These are phyloP conservation scores for Nemania bipapillata DNA, from an alignment of 2,329 filamentous ascomycete genomes.

Conservation along the genomic window DNA sequence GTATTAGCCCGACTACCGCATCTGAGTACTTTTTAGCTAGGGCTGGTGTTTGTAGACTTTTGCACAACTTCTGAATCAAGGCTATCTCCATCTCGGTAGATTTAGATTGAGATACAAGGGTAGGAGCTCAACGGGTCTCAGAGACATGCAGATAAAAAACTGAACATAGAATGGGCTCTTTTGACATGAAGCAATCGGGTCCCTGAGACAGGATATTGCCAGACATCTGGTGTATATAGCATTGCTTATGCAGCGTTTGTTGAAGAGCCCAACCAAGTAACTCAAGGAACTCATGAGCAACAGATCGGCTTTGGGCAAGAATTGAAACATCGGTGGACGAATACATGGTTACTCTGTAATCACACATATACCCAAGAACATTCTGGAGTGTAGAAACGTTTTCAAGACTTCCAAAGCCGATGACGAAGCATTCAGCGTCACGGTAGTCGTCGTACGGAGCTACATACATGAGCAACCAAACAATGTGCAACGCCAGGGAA, in stretches of 20 bases:
- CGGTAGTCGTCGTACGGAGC: constrained; percentile 39
- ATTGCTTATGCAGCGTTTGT: constrained; percentile 43
- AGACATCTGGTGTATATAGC: constrained; percentile 36
- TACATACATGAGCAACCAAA: constrained; percentile 37
- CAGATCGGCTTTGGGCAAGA: constrained; percentile 20
- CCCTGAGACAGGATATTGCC: constrained; percentile 38
- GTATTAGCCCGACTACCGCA: constrained; percentile 43
- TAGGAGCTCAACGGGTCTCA: constrained; percentile 30
- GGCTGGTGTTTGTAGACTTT: constrained; percentile 42
- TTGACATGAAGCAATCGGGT: constrained; percentile 43
- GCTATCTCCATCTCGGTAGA: constrained; percentile 37
- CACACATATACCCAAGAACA: constrained; percentile 29
- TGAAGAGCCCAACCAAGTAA: constrained; percentile 22
- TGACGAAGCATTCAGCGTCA: constrained; percentile 30
- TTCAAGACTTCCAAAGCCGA: constrained; percentile 15
- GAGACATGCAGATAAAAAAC: constrained; percentile 43
- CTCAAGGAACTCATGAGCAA: not conserved
- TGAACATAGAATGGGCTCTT: constrained; percentile 16
- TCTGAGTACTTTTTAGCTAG: constrained; percentile 45
- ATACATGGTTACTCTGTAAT: constrained; percentile 34
- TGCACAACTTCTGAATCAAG: constrained; percentile 44
- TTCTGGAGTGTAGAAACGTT: constrained; percentile 10
- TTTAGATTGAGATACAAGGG: constrained; percentile 35
- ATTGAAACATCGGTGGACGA: constrained; percentile 27
- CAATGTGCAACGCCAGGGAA: constrained; percentile 40